Conservation (phyloP, 352 stramenopile species). For the Pythium pyrilobum region DNA sequence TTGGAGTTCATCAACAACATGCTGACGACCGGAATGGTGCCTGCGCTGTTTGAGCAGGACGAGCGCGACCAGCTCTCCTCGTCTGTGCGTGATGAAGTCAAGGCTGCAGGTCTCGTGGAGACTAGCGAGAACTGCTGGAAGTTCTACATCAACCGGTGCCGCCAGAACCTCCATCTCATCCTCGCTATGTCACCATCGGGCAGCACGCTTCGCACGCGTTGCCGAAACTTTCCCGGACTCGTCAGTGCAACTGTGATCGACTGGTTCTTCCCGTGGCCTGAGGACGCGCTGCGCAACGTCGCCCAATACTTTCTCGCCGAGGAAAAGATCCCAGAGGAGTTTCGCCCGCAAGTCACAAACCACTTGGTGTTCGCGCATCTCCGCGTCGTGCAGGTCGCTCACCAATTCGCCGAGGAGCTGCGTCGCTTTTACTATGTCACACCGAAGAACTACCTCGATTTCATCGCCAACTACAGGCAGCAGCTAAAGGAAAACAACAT, state of each 20-base stretch:
- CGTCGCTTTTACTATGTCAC: conserved; percentile 96
- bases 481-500: conserved; percentile 89
- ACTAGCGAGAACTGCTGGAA: conserved; percentile 93
- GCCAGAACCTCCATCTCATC: conserved; percentile 93
- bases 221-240: conserved; percentile 93
- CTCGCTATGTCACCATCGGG: conserved; percentile 94
- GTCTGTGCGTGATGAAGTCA: conserved; percentile 86
- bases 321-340: conserved; percentile 85
- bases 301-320: conserved; percentile 92
- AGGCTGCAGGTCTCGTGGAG: conserved; percentile 83
- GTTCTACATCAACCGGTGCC: conserved; percentile 92
- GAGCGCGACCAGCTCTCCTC: conserved; percentile 86
- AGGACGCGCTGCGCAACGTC: conserved; percentile 91
- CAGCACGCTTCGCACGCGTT: conserved; percentile 90
- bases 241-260: conserved; percentile 93
- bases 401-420: conserved; percentile 89
- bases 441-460: conserved; percentile 96
- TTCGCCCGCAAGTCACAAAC: conserved; percentile 76
- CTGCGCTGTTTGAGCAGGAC: conserved; percentile 90
- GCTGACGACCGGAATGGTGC: conserved; percentile 93
- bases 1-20: conserved; percentile 98
- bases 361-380: conserved; percentile 91
- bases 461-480: conserved; percentile 91
- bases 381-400: conserved; percentile 85
- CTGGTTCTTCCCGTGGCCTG: conserved; percentile 96